Conservation (phyloP, 495 filamentous ascomycete genomes). For the Lophiotrema nucula region DNA sequence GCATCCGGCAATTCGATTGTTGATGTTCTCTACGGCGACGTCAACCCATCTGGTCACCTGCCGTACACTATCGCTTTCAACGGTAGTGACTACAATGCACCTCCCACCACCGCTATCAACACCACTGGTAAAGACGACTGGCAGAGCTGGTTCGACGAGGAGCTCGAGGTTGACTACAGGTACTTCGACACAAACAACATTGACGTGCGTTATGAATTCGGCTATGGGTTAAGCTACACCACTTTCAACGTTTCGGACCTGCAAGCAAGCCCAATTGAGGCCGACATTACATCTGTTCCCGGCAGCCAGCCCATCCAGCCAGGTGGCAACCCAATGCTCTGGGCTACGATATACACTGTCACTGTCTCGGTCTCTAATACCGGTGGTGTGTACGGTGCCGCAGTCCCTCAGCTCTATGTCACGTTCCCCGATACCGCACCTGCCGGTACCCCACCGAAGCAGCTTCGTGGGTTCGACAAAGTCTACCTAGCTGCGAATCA, state of each 20-base stretch:
- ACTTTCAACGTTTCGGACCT: conserved; percentile 11
- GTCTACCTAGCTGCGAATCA: conserved; percentile 47
- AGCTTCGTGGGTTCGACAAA: conserved; percentile 59
- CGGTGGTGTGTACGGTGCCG: conserved; percentile 51
- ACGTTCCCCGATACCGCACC: conserved; percentile 26
- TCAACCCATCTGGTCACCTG: conserved; percentile 25
- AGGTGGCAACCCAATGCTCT: conserved; percentile 15
- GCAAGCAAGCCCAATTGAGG: background rate
- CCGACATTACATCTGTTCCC: background rate
- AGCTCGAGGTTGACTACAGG: conserved; percentile 52
- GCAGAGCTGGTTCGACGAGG: conserved; percentile 45
- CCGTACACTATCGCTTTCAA: conserved; percentile 33
- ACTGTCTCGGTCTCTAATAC: conserved; percentile 49
- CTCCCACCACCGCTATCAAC: conserved; percentile 21
- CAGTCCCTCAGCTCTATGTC: conserved; percentile 60
- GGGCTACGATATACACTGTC: conserved; percentile 42
- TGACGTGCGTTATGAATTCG: conserved; percentile 49
- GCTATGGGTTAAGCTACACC: conserved; percentile 39
- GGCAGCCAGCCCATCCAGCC: conserved; percentile 5
- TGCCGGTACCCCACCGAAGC: conserved; percentile 42
- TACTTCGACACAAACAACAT: conserved; percentile 49
- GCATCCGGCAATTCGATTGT: conserved; percentile 27
- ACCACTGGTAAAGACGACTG: conserved; percentile 4
- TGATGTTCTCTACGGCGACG: conserved; percentile 32
- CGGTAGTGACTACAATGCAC: conserved; percentile 37